Percentiles rank a stretch among this genome's conserved stretches.
phyloP scores from a whole-genome alignment of 169 alveolate species.

The Plasmodium billcollinsi region DNA sequence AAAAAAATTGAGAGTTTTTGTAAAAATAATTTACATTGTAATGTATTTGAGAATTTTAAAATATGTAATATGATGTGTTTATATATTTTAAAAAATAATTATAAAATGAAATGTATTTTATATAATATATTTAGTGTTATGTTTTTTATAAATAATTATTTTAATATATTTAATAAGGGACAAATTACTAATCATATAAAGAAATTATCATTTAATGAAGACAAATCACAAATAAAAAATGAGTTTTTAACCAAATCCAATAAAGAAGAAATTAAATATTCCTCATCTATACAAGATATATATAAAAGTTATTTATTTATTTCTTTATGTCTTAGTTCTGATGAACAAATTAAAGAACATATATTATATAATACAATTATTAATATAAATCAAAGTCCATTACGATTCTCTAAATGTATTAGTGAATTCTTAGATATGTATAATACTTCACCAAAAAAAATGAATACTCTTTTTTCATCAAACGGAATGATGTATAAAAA shows the following conservation, averaged over 20 bases:
- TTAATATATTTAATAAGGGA: not conserved
- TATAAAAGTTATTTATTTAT: constrained; percentile 45
- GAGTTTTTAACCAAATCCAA: not conserved
- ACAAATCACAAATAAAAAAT: constrained; percentile 7
- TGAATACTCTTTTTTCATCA: constrained; percentile 22
- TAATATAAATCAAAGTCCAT: constrained; percentile 43
- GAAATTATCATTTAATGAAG: not conserved
- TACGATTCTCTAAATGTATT: constrained; percentile 25
- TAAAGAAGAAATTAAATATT: constrained; percentile 37
- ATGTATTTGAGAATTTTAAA: constrained; percentile 52
- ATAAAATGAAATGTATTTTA: constrained; percentile 65
- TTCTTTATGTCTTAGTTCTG: constrained; percentile 61
- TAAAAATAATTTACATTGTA: constrained; percentile 36
- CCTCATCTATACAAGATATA: constrained; percentile 26
- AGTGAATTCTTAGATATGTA: constrained; percentile 59
- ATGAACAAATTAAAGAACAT: constrained; percentile 50
- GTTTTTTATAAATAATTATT: constrained; percentile 48
- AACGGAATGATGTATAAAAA: constrained; percentile 15
- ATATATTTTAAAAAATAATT: constrained; percentile 53
- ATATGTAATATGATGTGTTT: constrained; percentile 54
- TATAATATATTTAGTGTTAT: constrained; percentile 58
- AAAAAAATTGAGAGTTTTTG: constrained; percentile 37
- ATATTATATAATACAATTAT: constrained; percentile 28
- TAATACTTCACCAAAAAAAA: constrained; percentile 37
- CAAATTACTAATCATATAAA: not conserved